phyloP scores from a whole-genome alignment of 345 rosid genomes.

The Schrenkiella parvula region DNA sequence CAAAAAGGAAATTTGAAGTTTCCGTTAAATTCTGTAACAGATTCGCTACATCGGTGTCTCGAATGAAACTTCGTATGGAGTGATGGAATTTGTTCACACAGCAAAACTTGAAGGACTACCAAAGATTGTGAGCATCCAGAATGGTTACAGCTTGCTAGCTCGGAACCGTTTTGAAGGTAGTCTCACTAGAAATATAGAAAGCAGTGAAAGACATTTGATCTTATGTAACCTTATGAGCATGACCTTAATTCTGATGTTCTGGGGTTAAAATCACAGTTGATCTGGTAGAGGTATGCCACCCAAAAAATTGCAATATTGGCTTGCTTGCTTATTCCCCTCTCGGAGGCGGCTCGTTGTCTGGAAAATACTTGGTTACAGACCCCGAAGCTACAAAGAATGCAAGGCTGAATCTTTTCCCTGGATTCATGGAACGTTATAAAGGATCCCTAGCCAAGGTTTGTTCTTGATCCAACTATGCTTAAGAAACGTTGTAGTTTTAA shows the following conservation, averaged over 20 bases:
- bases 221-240: not conserved
- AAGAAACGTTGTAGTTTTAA: not conserved
- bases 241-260: not conserved
- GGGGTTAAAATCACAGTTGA: conserved; percentile 49
- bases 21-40: conserved; percentile 33
- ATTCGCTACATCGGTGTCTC: conserved; percentile 87
- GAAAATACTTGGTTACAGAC: conserved; percentile 59
- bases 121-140: conserved; percentile 90
- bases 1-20: not conserved
- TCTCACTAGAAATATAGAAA: not conserved
- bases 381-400: conserved; percentile 69
- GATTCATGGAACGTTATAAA: conserved; percentile 85
- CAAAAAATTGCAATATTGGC: conserved; percentile 76
- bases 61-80: conserved; percentile 87
- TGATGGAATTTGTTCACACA: conserved; percentile 89
- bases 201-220: not conserved
- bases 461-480: conserved; percentile 1
- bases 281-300: conserved; percentile 92
- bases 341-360: conserved; percentile 68
- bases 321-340: conserved; percentile 83
- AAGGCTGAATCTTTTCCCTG: conserved; percentile 79
- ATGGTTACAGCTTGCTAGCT: conserved; percentile 71
- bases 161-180: conserved; percentile 65
- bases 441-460: conserved; percentile 65
- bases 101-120: conserved; percentile 79